These are phyloP conservation scores for Penicillium taxi DNA, from an alignment of 495 filamentous ascomycete genomes.

Conservation along the genomic window DNA sequence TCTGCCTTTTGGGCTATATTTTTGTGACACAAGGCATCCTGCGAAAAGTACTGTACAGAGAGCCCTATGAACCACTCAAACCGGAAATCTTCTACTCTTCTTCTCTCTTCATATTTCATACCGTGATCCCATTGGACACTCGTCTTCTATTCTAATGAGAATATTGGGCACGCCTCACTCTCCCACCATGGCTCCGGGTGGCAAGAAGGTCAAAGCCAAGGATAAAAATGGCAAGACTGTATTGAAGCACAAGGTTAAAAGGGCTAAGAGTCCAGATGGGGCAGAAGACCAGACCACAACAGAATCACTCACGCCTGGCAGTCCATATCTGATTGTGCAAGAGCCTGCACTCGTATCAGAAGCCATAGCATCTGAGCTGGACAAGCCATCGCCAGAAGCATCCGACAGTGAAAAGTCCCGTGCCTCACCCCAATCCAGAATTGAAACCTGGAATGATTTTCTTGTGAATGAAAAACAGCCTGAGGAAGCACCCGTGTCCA, in stretches of 20 bases:
- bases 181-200: slow-evolving; percentile 26
- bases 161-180: slow-evolving; percentile 31
- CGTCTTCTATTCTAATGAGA: slow-evolving; percentile 22
- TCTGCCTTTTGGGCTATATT: slow-evolving; percentile 31
- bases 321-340: slow-evolving; percentile 17
- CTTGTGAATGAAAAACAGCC: slow-evolving; percentile 16
- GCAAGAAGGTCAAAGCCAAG: slow-evolving; percentile 33
- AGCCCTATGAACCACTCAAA: slow-evolving; percentile 25
- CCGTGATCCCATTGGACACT: slow-evolving; percentile 37
- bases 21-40: slow-evolving; percentile 26
- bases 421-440: slow-evolving; percentile 11
- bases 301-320: slow-evolving; percentile 20
- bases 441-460: slow-evolving; percentile 13
- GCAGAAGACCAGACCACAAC: slow-evolving; percentile 25
- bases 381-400: slow-evolving; percentile 1
- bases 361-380: too few relatives aligned
- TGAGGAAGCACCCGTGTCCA: slow-evolving; percentile 9
- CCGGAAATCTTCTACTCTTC: slow-evolving; percentile 24
- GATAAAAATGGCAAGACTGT: slow-evolving; percentile 27
- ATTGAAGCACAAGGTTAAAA: slow-evolving; percentile 36
- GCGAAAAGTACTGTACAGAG: slow-evolving; percentile 32
- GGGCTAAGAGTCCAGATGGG: slow-evolving; percentile 30
- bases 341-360: slow-evolving; percentile 9
- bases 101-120: slow-evolving; percentile 7
- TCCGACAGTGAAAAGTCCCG: slow-evolving; percentile 15